A percentile compares a stretch with the other conserved stretches of the same genome.
These are phyloP conservation scores for Pythium plurisporium DNA, from an alignment of 352 stramenopile genomes.

Conservation along the genomic window DNA sequence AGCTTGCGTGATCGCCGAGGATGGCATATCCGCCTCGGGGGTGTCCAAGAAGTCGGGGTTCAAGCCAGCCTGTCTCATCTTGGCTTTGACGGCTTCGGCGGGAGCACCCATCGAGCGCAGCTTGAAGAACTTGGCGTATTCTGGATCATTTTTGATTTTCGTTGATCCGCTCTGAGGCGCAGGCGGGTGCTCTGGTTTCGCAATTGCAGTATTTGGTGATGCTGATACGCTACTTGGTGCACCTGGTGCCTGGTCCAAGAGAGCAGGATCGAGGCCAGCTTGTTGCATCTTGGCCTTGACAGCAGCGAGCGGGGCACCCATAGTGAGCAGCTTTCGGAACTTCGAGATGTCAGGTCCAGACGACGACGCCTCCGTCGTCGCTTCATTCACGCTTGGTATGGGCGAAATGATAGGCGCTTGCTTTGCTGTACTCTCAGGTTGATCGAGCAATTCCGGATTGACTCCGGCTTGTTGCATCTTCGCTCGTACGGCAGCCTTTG, in stretches of 20 bases:
- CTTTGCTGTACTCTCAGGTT: background rate
- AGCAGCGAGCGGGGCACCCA: slow-evolving; percentile 75
- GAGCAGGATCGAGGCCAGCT: slow-evolving; percentile 49
- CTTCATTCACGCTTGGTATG: background rate
- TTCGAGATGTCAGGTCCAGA: slow-evolving; percentile 37
- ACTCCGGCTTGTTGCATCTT: slow-evolving; percentile 28
- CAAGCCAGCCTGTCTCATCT: slow-evolving; percentile 62
- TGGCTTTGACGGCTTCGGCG: slow-evolving; percentile 50
- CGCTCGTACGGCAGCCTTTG: slow-evolving; percentile 15
- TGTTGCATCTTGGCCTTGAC: slow-evolving; percentile 67
- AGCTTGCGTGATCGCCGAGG: too few relatives aligned
- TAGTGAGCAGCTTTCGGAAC: slow-evolving; percentile 92
- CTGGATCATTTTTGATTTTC: slow-evolving; percentile 18
- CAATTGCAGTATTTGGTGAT: background rate
- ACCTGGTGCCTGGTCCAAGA: slow-evolving; percentile 39
- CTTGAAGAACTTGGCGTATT: slow-evolving; percentile 52
- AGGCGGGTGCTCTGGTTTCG: slow-evolving; percentile 32
- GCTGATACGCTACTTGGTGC: background rate
- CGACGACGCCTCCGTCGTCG: background rate
- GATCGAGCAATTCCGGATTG: slow-evolving; percentile 20
- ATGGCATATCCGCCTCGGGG: slow-evolving; percentile 41
- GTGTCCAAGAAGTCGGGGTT: slow-evolving; percentile 57
- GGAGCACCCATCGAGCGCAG: slow-evolving; percentile 59
- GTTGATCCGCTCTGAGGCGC: slow-evolving; percentile 14
- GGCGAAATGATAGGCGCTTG: background rate